phyloP scores from a whole-genome alignment of 2,329 filamentous ascomycete species.

The Chaetomium sp. region DNA sequence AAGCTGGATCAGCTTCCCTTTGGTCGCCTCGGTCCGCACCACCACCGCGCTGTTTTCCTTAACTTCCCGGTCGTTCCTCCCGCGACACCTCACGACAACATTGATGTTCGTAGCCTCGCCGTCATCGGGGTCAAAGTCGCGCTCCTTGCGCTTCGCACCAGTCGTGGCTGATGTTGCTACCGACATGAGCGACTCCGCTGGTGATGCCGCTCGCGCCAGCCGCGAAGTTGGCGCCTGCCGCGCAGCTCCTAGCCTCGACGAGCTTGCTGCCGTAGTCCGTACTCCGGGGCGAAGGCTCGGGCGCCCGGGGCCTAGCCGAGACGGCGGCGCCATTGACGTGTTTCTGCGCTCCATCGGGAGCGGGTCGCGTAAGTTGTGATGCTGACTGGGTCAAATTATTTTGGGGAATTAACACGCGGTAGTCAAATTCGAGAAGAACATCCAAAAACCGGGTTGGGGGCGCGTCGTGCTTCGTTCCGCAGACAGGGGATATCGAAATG shows the following conservation, averaged over 20 bases:
- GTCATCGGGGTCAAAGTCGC: slow-evolving; percentile 70
- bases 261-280: slow-evolving; percentile 30
- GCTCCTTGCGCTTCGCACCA: slow-evolving; percentile 80
- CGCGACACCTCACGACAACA: slow-evolving; percentile 92
- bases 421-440: slow-evolving; percentile 9
- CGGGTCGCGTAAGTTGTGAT: slow-evolving; percentile 29
- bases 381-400: slow-evolving; percentile 6
- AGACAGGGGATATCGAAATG: slow-evolving; percentile 10
- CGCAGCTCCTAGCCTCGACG: slow-evolving; percentile 28
- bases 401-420: slow-evolving; percentile 1
- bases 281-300: slow-evolving; percentile 36
- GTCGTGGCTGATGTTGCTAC: slow-evolving; percentile 56
- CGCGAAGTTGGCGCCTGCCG: slow-evolving; percentile 32
- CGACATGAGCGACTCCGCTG: slow-evolving; percentile 69
- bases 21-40: slow-evolving; percentile 82
- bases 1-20: slow-evolving; percentile 79
- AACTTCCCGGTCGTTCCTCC: slow-evolving; percentile 89
- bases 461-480: slow-evolving; percentile 15
- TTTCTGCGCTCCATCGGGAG: slow-evolving; percentile 40
- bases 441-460: neutral
- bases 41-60: slow-evolving; percentile 94
- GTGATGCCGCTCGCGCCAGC: slow-evolving; percentile 57
- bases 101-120: slow-evolving; percentile 94
- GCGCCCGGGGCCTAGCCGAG: slow-evolving; percentile 33
- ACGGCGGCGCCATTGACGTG: slow-evolving; percentile 36